Conservation (phyloP, 768 basidiomycete species). For the Termitomyces sp. region DNA sequence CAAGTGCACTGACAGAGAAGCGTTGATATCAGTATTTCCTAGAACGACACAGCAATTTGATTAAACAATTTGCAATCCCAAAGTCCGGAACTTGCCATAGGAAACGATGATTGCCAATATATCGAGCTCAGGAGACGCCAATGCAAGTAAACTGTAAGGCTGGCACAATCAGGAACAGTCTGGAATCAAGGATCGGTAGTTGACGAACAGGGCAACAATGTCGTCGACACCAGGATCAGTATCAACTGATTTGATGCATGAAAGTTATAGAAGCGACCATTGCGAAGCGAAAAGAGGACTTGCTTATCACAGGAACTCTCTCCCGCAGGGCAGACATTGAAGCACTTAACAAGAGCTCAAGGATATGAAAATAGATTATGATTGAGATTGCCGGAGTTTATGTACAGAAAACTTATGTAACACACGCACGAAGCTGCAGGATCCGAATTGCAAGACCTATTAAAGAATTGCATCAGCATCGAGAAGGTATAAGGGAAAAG, state of each 20-base stretch:
- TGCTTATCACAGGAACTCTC: constrained; percentile 62
- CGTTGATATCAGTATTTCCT: constrained; percentile 70
- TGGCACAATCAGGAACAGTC: neutral
- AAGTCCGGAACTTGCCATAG: constrained; percentile 47
- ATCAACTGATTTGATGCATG: constrained; percentile 47
- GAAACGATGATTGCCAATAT: constrained; percentile 72
- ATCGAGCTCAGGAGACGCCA: constrained; percentile 79
- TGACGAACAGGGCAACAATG: constrained; percentile 62
- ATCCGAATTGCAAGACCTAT: neutral
- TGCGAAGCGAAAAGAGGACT: constrained; percentile 16
- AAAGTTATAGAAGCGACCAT: neutral
- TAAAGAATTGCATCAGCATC: neutral
- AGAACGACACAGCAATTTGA: neutral
- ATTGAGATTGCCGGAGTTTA: neutral
- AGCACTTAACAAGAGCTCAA: neutral
- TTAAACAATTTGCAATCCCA: neutral
- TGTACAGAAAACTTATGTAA: neutral
- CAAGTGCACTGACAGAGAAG: constrained; percentile 47
- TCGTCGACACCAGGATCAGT: constrained; percentile 89
- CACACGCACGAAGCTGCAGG: neutral
- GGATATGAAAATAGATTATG: neutral
- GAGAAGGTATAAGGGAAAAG: neutral
- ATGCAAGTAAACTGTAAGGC: constrained; percentile 55
- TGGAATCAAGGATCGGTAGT: neutral
- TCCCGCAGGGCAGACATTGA: neutral